Evolutionary conservation across 768 basidiomycete species (phyloP), one percentile per base, ranked within the genome.

Genomic region (Obba rivulosa): DNA sequence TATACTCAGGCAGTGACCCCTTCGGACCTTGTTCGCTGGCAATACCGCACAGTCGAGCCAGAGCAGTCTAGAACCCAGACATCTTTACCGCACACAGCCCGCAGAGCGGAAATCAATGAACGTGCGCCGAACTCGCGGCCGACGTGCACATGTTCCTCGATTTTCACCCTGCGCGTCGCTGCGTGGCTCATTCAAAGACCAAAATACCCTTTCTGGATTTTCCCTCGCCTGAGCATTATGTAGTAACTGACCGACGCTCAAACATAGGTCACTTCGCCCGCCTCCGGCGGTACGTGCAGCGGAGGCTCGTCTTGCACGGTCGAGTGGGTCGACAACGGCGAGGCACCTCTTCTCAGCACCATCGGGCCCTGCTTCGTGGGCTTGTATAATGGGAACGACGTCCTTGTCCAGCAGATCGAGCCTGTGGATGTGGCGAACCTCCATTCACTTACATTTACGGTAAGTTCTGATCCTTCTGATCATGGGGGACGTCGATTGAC

Each of bases 291-390:
- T 10, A 66, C 64, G 20, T 86, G 81, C 60, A 66, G 66, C 34
- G 86, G 69, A 21, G 81, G 79, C 10, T 62, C 78, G 52, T 51
- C 73, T 5, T 85, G 81, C 64, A 63, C 60, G 0, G 72, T 87
- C 7, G 48, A 69, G 39, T 89, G 85, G 85, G 50, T 78, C 1
- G 86, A 90, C 46, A 70, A 89, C 52, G 85, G 85, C 16, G 34
- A 51, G 9, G 34, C 47, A 1, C 86, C 87, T 3, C 61, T 78
- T 16, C 53, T 77, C n/a, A 36, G 66, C 5, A 49, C 57, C 28
- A 74, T 87, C 41, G 83, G 84, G 3, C 60, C 75, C 0, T 73
- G 76, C 43, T 65, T 66, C 2, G 72, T 84, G 45, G 81, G 69
- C 1, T 64, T 90, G 25, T 88, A 77, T 53, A 73, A 72, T n/a